phyloP scores from a whole-genome alignment of 2,329 filamentous ascomycete genomes.

The Fusarium albidum region DNA sequence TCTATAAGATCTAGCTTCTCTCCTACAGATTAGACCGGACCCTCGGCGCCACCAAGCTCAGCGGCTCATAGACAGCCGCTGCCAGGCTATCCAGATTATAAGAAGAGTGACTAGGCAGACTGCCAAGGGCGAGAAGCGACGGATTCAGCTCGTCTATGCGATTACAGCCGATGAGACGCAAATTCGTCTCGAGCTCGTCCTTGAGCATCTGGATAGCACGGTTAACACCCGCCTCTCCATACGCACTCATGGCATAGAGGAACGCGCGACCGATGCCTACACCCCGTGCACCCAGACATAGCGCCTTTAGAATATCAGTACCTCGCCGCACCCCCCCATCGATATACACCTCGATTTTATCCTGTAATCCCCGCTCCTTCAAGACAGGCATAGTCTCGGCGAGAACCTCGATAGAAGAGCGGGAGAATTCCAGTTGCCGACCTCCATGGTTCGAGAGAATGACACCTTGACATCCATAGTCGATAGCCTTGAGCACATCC shows the following conservation, averaged over 20 bases:
- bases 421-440: slow-evolving; percentile 91
- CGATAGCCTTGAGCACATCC: slow-evolving; percentile 85
- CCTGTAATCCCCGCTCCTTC: slow-evolving; percentile 73
- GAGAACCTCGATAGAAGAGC: slow-evolving; percentile 86
- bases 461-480: slow-evolving; percentile 86
- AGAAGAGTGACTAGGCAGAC: too few species aligned
- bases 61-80: too few species aligned
- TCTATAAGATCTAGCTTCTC: too few species aligned
- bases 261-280: slow-evolving; percentile 95
- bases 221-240: slow-evolving; percentile 85
- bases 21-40: too few species aligned
- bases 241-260: slow-evolving; percentile 93
- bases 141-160: slow-evolving; percentile 77
- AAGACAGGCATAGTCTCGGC: slow-evolving; percentile 92
- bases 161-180: slow-evolving; percentile 86
- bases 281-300: slow-evolving; percentile 89
- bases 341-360: slow-evolving; percentile 84
- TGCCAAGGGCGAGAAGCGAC: too few species aligned
- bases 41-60: too few species aligned
- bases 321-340: slow-evolving; percentile 89
- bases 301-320: slow-evolving; percentile 92
- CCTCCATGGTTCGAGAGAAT: slow-evolving; percentile 98
- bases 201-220: slow-evolving; percentile 89
- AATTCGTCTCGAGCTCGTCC: slow-evolving; percentile 99
- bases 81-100: too few species aligned